Evolutionary conservation across 495 filamentous ascomycete species (phyloP).

Genomic region (Aspergillus carlsbadensis): DNA sequence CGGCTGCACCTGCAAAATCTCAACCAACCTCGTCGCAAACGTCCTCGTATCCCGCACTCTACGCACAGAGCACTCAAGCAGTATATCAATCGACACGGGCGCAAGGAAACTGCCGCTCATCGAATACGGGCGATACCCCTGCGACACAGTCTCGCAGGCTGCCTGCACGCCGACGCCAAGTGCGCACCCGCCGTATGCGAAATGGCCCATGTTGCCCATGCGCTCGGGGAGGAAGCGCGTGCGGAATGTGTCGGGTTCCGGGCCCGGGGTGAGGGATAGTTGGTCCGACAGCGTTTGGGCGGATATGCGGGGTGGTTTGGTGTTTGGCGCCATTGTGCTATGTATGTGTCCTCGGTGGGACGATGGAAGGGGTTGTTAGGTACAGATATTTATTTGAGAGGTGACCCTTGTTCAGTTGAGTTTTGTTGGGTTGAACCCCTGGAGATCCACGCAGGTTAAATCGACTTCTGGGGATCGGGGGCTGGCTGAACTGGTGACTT

Average conservation of each 20-base stretch:
- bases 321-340: no score
- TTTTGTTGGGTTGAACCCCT: no score
- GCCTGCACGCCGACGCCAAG: conserved; percentile 9
- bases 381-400: no score
- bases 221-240: conserved; percentile 1
- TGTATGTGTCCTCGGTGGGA: no score
- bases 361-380: no score
- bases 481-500: no score
- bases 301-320: no score
- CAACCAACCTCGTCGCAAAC: conserved; percentile 9
- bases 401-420: no score
- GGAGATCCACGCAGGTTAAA: no score
- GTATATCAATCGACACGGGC: neutral
- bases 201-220: conserved; percentile 9
- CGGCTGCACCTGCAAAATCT: neutral
- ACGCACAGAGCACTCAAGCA: neutral
- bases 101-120: conserved; percentile 5
- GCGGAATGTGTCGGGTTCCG: conserved; percentile 27
- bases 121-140: conserved; percentile 3
- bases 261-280: no score
- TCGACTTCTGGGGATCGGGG: no score
- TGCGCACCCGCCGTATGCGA: conserved; percentile 13
- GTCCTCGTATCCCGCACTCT: conserved; percentile 6
- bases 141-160: conserved; percentile 7
- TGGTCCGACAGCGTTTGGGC: no score